phyloP scores from a whole-genome alignment of 176 grass and related monocot genomes.

The Tillandsia fasciculata region DNA sequence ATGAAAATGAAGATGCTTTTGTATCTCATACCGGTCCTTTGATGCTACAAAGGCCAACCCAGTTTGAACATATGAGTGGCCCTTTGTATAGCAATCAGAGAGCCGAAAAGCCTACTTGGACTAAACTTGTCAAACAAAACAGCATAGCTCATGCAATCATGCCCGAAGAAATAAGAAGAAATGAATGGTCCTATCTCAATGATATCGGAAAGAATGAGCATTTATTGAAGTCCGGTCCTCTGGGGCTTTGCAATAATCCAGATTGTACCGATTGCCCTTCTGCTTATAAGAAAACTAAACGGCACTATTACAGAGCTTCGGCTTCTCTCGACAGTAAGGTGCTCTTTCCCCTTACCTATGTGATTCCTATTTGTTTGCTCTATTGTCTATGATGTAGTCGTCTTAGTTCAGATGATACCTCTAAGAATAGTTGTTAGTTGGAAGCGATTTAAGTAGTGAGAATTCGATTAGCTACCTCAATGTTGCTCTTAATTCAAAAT shows the following conservation, averaged over 20 bases:
- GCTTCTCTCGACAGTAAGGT: slow-evolving; percentile 71
- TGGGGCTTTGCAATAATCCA: slow-evolving; percentile 78
- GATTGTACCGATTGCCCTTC: slow-evolving; percentile 83
- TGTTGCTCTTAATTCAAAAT: background rate
- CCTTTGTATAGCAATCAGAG: slow-evolving; percentile 35
- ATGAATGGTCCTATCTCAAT: slow-evolving; percentile 31
- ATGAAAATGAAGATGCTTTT: slow-evolving; percentile 38
- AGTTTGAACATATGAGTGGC: slow-evolving; percentile 23
- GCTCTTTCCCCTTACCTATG: slow-evolving; percentile 1
- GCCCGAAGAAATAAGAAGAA: slow-evolving; percentile 39
- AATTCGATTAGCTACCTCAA: too few relatives aligned
- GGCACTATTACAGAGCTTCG: slow-evolving; percentile 28
- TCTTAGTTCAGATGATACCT: background rate
- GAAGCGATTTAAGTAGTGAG: too few relatives aligned
- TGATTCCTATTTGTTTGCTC: slow-evolving; percentile 18
- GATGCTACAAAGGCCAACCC: slow-evolving; percentile 25
- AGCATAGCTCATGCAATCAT: slow-evolving; percentile 42
- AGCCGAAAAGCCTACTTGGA: slow-evolving; percentile 28
- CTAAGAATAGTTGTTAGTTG: too few relatives aligned
- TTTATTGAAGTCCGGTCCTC: slow-evolving; percentile 80
- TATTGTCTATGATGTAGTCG: slow-evolving; percentile 15
- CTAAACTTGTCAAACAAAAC: slow-evolving; percentile 28
- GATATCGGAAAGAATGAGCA: slow-evolving; percentile 57
- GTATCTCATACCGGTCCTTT: slow-evolving; percentile 65
- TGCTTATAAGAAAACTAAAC: slow-evolving; percentile 66